These are phyloP conservation scores for Ilex paraguariensis DNA, from an alignment of 305 asterid genomes.

Conservation along the genomic window DNA sequence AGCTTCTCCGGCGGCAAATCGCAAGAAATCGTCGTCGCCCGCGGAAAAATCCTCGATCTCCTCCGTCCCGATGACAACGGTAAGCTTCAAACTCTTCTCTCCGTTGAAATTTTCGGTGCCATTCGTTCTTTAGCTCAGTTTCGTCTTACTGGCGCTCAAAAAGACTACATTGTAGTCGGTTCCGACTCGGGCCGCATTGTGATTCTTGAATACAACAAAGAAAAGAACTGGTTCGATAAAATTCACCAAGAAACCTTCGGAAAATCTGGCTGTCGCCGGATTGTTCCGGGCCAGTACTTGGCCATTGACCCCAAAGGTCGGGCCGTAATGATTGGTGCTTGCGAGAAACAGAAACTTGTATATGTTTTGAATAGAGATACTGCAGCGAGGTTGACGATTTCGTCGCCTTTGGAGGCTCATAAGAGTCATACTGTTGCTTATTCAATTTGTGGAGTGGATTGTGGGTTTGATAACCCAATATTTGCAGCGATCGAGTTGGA, in stretches of 20 bases:
- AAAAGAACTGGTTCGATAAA: conserved; percentile 75
- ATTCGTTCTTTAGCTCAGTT: conserved; percentile 94
- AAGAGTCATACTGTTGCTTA: conserved; percentile 82
- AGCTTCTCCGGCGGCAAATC: conserved; percentile 88
- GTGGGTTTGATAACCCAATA: conserved; percentile 94
- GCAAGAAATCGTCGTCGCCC: conserved; percentile 90
- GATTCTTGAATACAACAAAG: conserved; percentile 81
- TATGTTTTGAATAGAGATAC: conserved; percentile 97
- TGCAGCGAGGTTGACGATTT: conserved; percentile 89
- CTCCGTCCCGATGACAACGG: conserved; percentile 95
- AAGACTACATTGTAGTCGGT: conserved; percentile 91
- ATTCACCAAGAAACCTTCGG: conserved; percentile 95
- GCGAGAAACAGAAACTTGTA: conserved; percentile 97
- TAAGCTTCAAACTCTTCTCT: conserved; percentile 80
- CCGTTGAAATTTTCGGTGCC: conserved; percentile 85
- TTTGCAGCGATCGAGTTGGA: conserved; percentile 98
- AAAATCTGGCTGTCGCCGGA: conserved; percentile 92
- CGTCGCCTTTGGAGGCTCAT: conserved; percentile 95
- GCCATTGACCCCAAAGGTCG: conserved; percentile 98
- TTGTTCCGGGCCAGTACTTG: conserved; percentile 93
- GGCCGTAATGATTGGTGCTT: conserved; percentile 97
- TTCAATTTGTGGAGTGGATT: conserved; percentile 87
- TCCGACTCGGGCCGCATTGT: conserved; percentile 96
- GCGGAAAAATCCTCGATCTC: conserved; percentile 91
- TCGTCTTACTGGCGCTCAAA: conserved; percentile 91